phyloP scores from a whole-genome alignment of 306 rosid species.

The Cucumis hystrix region DNA sequence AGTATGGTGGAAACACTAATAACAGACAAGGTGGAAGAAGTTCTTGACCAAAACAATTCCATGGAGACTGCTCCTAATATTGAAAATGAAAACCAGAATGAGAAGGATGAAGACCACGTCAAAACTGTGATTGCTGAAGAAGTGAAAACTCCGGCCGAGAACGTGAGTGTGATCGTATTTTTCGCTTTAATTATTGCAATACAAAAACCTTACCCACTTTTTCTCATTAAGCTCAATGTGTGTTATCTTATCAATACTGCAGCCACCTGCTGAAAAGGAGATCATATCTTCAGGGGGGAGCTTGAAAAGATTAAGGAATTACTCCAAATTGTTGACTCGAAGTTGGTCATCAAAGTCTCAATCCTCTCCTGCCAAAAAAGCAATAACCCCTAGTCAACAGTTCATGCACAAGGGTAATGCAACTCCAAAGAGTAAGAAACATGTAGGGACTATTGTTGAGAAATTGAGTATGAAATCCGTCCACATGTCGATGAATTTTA shows the following conservation, averaged over 20 bases:
- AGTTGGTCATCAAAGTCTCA: constrained; percentile 5
- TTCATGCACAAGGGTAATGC: constrained; percentile 5
- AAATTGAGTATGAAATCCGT: constrained; percentile 23
- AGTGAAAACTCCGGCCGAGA: not conserved
- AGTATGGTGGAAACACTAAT: constrained; percentile 12
- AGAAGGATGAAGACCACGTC: constrained; percentile 18
- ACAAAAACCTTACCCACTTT: not conserved
- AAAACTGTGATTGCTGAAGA: constrained; percentile 14
- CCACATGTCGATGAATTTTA: constrained; percentile 37
- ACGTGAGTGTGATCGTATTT: not conserved
- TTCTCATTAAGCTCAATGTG: not conserved
- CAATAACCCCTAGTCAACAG: constrained; percentile 10
- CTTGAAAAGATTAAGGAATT: constrained; percentile 20
- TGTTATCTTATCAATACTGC: constrained; percentile 17
- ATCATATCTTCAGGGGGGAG: constrained; percentile 22
- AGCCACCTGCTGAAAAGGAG: constrained; percentile 22
- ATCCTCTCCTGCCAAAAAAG: constrained; percentile 18
- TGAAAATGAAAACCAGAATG: constrained; percentile 16
- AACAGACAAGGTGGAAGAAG: constrained; percentile 20
- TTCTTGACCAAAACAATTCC: constrained; percentile 10
- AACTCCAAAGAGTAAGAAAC: constrained; percentile 26
- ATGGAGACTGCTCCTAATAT: constrained; percentile 10
- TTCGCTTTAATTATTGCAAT: not conserved
- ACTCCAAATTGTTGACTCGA: constrained; percentile 20
- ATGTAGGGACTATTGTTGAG: constrained; percentile 21